phyloP scores from a whole-genome alignment of 495 filamentous ascomycete genomes.

The Mytilinidion resinicola region DNA sequence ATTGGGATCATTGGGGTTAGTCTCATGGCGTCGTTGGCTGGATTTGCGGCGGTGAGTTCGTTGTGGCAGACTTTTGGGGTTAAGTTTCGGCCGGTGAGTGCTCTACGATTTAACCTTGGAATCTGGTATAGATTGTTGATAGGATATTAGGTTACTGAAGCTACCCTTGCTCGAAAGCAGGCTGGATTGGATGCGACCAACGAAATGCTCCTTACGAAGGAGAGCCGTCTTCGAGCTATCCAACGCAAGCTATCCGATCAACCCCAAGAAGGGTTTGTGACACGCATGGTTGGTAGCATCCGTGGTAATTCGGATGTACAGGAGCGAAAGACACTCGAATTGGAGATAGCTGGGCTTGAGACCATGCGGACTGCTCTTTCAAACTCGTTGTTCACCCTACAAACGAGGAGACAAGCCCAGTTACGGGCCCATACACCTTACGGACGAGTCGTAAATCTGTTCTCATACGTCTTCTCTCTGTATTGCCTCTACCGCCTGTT shows the following conservation, averaged over 20 bases:
- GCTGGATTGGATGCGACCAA: constrained; percentile 66
- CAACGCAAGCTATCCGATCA: constrained; percentile 56
- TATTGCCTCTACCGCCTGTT: constrained; percentile 73
- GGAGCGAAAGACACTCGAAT: constrained; percentile 57
- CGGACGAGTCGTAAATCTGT: constrained; percentile 50
- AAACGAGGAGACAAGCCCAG: constrained; percentile 52
- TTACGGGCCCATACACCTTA: constrained; percentile 54
- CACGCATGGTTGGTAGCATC: constrained; percentile 59
- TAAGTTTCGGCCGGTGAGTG: constrained; percentile 42
- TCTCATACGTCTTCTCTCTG: constrained; percentile 59
- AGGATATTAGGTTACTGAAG: constrained; percentile 50
- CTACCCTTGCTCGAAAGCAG: constrained; percentile 64
- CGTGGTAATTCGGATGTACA: constrained; percentile 55
- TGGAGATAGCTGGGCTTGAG: constrained; percentile 74
- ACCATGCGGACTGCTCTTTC: constrained; percentile 65
- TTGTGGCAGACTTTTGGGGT: constrained; percentile 74
- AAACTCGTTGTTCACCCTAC: constrained; percentile 52
- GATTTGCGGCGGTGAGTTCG: constrained; percentile 73
- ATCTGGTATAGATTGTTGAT: background rate
- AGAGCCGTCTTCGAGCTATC: constrained; percentile 57
- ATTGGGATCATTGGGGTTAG: constrained; percentile 76
- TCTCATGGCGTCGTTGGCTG: constrained; percentile 73
- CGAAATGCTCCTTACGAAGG: constrained; percentile 66
- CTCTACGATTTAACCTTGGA: background rate
- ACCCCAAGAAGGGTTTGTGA: constrained; percentile 52